phyloP scores from a whole-genome alignment of 2,329 filamentous ascomycete species.

The Sordariomycetes sp. region DNA sequence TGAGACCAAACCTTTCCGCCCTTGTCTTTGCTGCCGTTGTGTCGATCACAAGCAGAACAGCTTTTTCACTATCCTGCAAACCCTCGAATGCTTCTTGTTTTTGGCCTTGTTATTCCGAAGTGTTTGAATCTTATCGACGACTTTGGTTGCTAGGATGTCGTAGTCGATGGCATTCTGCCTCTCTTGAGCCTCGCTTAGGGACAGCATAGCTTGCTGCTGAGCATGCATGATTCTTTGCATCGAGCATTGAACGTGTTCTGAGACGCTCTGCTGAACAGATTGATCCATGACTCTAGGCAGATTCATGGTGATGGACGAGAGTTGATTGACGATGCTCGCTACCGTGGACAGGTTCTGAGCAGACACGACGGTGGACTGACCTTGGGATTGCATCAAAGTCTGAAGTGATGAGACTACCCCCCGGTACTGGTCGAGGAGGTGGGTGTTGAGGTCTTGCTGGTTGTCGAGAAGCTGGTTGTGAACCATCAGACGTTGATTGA shows the following conservation, averaged over 20 bases:
- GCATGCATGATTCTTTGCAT: constrained; percentile 10
- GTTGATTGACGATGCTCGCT: constrained; percentile 10
- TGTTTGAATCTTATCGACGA: neutral
- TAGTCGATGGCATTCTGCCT: constrained; percentile 1
- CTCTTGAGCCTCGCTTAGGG: constrained; percentile 6
- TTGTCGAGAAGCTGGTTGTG: no score
- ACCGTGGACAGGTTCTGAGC: constrained; percentile 12
- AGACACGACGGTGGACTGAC: constrained; percentile 6
- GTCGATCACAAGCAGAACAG: no score
- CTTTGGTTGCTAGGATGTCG: neutral
- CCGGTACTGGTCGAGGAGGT: no score
- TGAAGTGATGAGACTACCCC: constrained; percentile 9
- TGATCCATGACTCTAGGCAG: constrained; percentile 15
- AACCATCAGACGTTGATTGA: no score
- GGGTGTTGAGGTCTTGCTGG: constrained; percentile 5
- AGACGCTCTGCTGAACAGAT: constrained; percentile 8
- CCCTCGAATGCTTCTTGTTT: no score
- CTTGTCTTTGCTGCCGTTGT: no score
- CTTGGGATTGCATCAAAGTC: constrained; percentile 11
- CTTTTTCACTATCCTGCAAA: no score
- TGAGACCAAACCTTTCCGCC: no score
- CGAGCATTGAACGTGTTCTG: constrained; percentile 8
- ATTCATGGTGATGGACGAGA: constrained; percentile 15
- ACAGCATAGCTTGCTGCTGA: constrained; percentile 12
- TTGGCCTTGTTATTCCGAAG: no score